phyloP scores from a whole-genome alignment of 2,329 filamentous ascomycete genomes.

The Aspergillus sp. region DNA sequence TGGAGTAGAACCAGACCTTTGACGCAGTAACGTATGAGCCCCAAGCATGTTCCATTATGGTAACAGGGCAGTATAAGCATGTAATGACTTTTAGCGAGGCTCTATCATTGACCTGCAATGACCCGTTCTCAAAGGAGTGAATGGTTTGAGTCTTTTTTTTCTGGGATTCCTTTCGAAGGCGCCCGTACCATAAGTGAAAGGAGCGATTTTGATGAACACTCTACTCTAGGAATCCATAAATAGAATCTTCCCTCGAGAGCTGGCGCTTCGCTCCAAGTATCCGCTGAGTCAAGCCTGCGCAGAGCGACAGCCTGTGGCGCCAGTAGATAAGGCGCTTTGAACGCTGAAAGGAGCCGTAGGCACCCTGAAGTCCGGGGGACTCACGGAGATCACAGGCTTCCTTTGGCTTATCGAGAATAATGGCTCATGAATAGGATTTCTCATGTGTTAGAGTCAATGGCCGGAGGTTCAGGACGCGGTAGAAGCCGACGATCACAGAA shows the following conservation, averaged over 20 bases:
- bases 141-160: not conserved
- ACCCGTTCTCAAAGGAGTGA: conserved; percentile 16
- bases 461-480: not conserved
- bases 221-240: not conserved
- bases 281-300: not conserved
- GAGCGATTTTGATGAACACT: not conserved
- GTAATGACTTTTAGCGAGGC: conserved; percentile 2
- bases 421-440: not conserved
- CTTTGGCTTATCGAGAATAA: not conserved
- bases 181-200: not conserved
- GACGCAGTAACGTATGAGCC: conserved; percentile 64
- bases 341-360: not conserved
- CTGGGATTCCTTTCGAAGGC: not conserved
- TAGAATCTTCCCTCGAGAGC: not conserved
- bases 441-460: not conserved
- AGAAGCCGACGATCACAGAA: conserved; percentile 13
- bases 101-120: conserved; percentile 33
- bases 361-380: not conserved
- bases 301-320: not conserved
- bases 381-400: not conserved
- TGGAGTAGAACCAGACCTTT: conserved; percentile 76
- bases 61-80: conserved; percentile 27
- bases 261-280: not conserved
- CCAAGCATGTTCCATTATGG: conserved; percentile 48
- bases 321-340: not conserved